Conservation (phyloP, 257 asterid species). For the Voacanga thouarsii region DNA sequence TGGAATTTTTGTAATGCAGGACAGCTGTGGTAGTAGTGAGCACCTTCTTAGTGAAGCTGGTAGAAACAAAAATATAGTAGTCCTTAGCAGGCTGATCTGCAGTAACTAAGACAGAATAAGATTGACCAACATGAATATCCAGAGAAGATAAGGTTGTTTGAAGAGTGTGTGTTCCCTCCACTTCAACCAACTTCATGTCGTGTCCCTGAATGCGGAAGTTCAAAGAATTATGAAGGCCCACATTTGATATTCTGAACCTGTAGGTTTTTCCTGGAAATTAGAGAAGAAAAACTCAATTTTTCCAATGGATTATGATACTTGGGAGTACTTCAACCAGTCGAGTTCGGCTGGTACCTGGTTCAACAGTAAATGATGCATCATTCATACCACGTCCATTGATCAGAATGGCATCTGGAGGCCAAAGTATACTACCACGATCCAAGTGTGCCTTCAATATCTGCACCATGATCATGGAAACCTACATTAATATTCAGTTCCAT, state of each 20-base stretch:
- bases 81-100: slow-evolving; percentile 50
- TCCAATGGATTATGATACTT: background rate
- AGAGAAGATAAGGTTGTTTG: slow-evolving; percentile 46
- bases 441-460: slow-evolving; percentile 41
- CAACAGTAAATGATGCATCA: slow-evolving; percentile 37
- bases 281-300: too few relatives aligned
- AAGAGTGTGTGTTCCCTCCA: slow-evolving; percentile 69
- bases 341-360: slow-evolving; percentile 29
- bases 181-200: slow-evolving; percentile 61
- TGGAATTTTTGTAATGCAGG: slow-evolving; percentile 51
- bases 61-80: slow-evolving; percentile 54
- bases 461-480: background rate
- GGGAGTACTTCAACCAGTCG: background rate
- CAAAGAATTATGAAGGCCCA: slow-evolving; percentile 47
- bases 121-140: slow-evolving; percentile 74
- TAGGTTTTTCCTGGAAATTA: slow-evolving; percentile 57
- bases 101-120: slow-evolving; percentile 60
- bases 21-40: slow-evolving; percentile 46
- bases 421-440: slow-evolving; percentile 45
- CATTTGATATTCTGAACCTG: slow-evolving; percentile 65
- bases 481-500: background rate
- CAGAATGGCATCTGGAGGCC: slow-evolving; percentile 48
- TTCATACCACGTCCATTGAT: slow-evolving; percentile 54
- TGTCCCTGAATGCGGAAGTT: slow-evolving; percentile 67
- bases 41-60: slow-evolving; percentile 36